phyloP scores from a whole-genome alignment of 108 stramenopile genomes.

The Nannochloropsis salina region DNA sequence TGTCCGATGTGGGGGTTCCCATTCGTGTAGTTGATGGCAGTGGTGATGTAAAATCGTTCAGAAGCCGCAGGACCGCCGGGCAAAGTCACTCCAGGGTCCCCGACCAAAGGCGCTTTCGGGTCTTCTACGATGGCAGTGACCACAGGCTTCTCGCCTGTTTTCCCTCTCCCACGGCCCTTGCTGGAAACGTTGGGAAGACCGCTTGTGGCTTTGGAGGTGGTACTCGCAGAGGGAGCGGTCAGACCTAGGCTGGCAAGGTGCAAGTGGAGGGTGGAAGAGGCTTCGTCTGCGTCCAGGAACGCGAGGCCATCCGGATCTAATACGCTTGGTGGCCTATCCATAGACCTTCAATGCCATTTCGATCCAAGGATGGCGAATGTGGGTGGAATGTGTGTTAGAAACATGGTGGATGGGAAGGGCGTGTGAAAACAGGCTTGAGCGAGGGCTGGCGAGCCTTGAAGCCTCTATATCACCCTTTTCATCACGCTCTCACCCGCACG shows the following conservation, averaged over 20 bases:
- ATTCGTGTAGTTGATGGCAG: constrained; percentile 99
- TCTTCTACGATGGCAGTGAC: neutral
- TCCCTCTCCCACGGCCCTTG: neutral
- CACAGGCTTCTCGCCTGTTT: neutral
- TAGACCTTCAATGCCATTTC: neutral
- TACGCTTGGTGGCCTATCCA: neutral
- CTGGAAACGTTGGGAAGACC: neutral
- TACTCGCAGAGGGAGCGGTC: neutral
- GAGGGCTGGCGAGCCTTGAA: too few species aligned
- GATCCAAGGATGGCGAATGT: too few species aligned
- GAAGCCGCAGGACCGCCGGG: neutral
- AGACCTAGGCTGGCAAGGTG: neutral
- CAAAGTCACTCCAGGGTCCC: constrained; percentile 15
- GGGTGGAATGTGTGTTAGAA: too few species aligned
- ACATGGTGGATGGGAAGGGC: too few species aligned
- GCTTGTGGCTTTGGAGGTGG: neutral
- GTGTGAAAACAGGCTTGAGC: too few species aligned
- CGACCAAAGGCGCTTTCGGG: neutral
- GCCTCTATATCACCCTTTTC: too few species aligned
- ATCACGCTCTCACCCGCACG: too few species aligned
- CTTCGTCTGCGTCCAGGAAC: neutral
- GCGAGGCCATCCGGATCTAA: neutral
- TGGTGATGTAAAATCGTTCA: constrained; percentile 79
- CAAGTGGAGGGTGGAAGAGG: neutral
- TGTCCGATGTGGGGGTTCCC: constrained; percentile 96